Conservation (phyloP, 331 rosid genomes). For the Saraca asoca region DNA sequence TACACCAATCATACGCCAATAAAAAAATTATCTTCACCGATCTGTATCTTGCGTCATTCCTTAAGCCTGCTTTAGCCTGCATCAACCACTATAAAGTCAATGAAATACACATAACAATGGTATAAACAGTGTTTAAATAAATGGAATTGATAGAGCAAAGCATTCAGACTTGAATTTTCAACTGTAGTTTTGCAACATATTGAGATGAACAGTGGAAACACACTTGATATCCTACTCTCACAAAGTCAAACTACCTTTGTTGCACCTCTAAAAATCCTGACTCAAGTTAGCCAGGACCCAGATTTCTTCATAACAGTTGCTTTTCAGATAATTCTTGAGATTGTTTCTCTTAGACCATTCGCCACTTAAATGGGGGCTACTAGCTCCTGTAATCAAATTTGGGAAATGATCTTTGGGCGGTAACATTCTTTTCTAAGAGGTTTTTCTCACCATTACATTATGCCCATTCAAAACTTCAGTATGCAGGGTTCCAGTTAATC, state of each 20-base stretch:
- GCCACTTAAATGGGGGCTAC: too few relatives aligned
- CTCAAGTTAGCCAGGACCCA: slow-evolving; percentile 17
- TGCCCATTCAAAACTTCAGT: too few relatives aligned
- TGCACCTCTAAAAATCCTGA: background rate
- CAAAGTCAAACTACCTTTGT: slow-evolving; percentile 9
- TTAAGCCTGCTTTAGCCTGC: slow-evolving; percentile 81
- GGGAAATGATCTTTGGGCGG: too few relatives aligned
- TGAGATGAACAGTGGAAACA: background rate
- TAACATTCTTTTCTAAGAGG: too few relatives aligned
- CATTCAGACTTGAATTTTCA: slow-evolving; percentile 18
- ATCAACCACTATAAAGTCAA: slow-evolving; percentile 28
- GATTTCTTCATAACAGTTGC: background rate
- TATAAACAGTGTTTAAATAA: too few relatives aligned
- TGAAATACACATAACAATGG: background rate
- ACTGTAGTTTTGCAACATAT: background rate
- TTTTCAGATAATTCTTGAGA: slow-evolving; percentile 8
- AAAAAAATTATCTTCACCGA: too few relatives aligned
- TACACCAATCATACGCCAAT: too few relatives aligned
- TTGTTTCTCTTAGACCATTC: too few relatives aligned
- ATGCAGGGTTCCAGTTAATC: too few relatives aligned
- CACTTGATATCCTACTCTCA: slow-evolving; percentile 9
- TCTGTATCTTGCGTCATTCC: slow-evolving; percentile 85
- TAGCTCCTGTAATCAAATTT: too few relatives aligned
- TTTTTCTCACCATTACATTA: too few relatives aligned
- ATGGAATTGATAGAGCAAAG: background rate